A percentile compares a stretch with the other conserved stretches of the same genome.
Evolutionary conservation across 2,329 filamentous ascomycete species (phyloP).

Genomic region (Monascus ruber): DNA sequence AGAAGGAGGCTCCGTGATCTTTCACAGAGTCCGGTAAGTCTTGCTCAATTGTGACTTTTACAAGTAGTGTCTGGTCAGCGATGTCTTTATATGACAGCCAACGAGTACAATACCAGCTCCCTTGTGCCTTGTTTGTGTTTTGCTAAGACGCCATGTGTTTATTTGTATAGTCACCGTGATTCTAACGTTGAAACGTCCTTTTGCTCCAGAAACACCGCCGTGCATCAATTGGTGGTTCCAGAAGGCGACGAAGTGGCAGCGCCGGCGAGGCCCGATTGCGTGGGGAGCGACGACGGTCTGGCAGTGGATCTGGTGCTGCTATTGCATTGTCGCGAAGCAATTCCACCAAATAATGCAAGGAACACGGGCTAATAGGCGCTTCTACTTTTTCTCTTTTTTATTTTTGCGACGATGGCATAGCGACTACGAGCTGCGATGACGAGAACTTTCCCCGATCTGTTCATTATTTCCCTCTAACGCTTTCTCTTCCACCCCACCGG

Average conservation of each 20-base stretch:
- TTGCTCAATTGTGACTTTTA: constrained; percentile 17
- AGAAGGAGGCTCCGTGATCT: constrained; percentile 30
- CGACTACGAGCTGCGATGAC: constrained; percentile 26
- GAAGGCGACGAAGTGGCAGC: constrained; percentile 31
- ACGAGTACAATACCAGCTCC: constrained; percentile 8
- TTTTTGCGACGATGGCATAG: constrained; percentile 25
- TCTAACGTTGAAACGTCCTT: constrained; percentile 36
- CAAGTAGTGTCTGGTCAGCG: constrained; percentile 7
- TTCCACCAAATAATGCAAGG: constrained; percentile 25
- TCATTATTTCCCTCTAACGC: constrained; percentile 8
- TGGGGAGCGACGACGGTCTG: constrained; percentile 27
- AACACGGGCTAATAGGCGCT: background rate
- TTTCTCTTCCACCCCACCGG: constrained; percentile 5
- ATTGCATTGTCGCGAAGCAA: constrained; percentile 31
- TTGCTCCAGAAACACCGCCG: constrained; percentile 37
- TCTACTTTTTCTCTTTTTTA: constrained; percentile 11
- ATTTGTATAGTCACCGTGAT: constrained; percentile 33
- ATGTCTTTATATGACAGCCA: constrained; percentile 2
- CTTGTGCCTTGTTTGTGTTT: constrained; percentile 11
- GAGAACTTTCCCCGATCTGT: constrained; percentile 16
- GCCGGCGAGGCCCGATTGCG: constrained; percentile 31
- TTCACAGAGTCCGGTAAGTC: constrained; percentile 36
- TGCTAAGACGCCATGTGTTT: constrained; percentile 29
- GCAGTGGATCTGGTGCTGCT: constrained; percentile 23
- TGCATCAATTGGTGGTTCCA: constrained; percentile 28